Conservation (phyloP, 2,329 filamentous ascomycete genomes). For the Chaetothyriales sp. region DNA sequence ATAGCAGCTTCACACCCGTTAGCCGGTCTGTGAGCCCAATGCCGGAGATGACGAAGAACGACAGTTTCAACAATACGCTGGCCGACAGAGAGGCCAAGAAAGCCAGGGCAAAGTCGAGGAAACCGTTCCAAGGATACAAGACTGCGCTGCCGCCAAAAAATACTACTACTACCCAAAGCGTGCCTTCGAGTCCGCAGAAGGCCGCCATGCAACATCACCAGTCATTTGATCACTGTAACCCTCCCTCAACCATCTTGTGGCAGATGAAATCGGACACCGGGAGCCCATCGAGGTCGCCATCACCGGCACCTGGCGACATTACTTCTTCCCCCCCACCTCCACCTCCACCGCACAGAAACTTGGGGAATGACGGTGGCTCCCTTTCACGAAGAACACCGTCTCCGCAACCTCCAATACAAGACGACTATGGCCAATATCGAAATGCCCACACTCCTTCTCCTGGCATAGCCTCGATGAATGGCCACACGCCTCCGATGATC, state of each 20-base stretch:
- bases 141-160: conserved; percentile 28
- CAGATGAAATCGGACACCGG: conserved; percentile 25
- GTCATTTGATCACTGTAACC: conserved; percentile 22
- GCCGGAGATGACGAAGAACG: conserved; percentile 33
- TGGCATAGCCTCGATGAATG: conserved; percentile 52
- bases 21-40: conserved; percentile 39
- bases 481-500: conserved; percentile 77
- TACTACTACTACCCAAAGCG: conserved; percentile 17
- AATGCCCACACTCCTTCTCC: conserved; percentile 47
- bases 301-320: conserved; percentile 28
- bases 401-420: conserved; percentile 20
- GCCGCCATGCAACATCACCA: conserved; percentile 23
- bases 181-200: conserved; percentile 1
- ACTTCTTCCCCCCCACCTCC: conserved; percentile 69
- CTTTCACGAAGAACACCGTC: conserved; percentile 3
- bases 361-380: conserved; percentile 30
- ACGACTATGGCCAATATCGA: conserved; percentile 27
- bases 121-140: conserved; percentile 52
- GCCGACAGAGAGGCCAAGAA: conserved; percentile 27
- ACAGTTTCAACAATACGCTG: conserved; percentile 22
- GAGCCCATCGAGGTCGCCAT: conserved; percentile 23
- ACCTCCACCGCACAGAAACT: conserved; percentile 61
- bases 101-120: conserved; percentile 46
- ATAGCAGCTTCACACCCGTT: conserved; percentile 65
- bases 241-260: conserved; percentile 27